Base-by-base conservation (phyloP, 139 green algal species). In the Volvox reticuliferus region DNA sequence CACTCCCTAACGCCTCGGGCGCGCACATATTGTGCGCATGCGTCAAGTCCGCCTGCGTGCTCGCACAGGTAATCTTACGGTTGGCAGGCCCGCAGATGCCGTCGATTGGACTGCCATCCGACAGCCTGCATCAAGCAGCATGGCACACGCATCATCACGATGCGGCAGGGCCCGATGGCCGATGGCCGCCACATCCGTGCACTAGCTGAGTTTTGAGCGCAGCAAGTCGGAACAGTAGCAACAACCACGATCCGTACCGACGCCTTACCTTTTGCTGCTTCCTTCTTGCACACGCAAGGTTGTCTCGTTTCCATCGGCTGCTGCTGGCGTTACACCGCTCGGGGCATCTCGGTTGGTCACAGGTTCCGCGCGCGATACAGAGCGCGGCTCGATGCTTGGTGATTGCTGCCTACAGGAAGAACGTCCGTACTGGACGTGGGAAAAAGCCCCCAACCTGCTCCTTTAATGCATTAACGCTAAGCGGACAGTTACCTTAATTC, bases 51-150 rank as follows among this genome's bases (percentile, higher is more conserved):
- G 86, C 30, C 9, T 55, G 35, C 20, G 61, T 12, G 85, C 9
- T 79, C 12, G 35, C 37, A 28, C 28, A 73, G 5, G 30, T 55
- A 12, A 44, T 16, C 9, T 63, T 35, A 36, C 69, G 85, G n/a
- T 82, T 69, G 28, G 19, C 85, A 30, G 37, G 22, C 6, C 69
- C 44, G 86, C 86, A 83, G 30, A 90, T 75, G 50, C 86, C 86
- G 86, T 90, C 86, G 6, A 90, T 83, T 18, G 86, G 86, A 69
- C 86, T 90, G 44, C 86, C 86, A 9, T 30, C n/a, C 14, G 86
- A 90, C 9, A 32, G 86, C 86, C 86, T 90, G 73, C n/a, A 50
- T 61, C 12, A 28, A 50, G 24, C 37, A 73, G 78, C 2, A 26
- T 33, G 22, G 33, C 78, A 32, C 9, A 24, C 14, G 78, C 9